Percentiles rank a stretch among this genome's conserved stretches.
Conservation (phyloP, 495 filamentous ascomycete genomes). For the Penicillium egyptiacum region DNA sequence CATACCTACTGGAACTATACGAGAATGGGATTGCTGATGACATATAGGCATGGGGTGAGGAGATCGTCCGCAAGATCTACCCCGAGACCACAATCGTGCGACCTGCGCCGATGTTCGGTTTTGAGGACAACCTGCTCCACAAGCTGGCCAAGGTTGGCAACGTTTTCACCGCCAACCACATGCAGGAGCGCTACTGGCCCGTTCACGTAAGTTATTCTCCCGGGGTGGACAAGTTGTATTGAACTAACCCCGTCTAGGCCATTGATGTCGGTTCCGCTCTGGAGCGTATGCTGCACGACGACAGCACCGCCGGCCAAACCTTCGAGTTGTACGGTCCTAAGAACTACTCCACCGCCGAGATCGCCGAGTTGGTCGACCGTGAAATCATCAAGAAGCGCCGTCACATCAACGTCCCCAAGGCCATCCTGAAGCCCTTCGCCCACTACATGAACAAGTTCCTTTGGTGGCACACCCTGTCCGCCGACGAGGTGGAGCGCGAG, state of each 20-base stretch:
- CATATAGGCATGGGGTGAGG: conserved; percentile 70
- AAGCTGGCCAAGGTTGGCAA: conserved; percentile 76
- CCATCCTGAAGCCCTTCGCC: conserved; percentile 68
- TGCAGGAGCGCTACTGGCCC: conserved; percentile 88
- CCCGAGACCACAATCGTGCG: conserved; percentile 98
- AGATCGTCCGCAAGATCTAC: conserved; percentile 84
- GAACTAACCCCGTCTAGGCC: conserved; percentile 48
- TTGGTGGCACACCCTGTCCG: conserved; percentile 83
- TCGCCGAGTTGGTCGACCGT: conserved; percentile 80
- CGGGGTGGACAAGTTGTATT: not conserved
- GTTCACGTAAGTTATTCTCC: conserved; percentile 69
- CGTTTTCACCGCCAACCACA: conserved; percentile 83
- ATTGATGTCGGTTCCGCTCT: conserved; percentile 87
- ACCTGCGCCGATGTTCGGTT: conserved; percentile 90
- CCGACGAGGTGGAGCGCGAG: conserved; percentile 90
- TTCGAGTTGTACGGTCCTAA: conserved; percentile 94
- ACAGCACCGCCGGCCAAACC: conserved; percentile 84
- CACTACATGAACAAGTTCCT: conserved; percentile 70
- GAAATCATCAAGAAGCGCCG: conserved; percentile 88
- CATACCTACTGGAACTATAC: not conserved
- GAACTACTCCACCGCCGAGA: conserved; percentile 86
- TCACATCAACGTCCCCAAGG: conserved; percentile 90
- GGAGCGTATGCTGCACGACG: conserved; percentile 84
- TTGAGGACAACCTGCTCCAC: conserved; percentile 89
- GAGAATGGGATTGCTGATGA: conserved; percentile 18